Percentiles rank a stretch among this genome's conserved stretches.
Evolutionary conservation across 768 basidiomycete genomes (phyloP).

Genomic region (Calocera viscosa): DNA sequence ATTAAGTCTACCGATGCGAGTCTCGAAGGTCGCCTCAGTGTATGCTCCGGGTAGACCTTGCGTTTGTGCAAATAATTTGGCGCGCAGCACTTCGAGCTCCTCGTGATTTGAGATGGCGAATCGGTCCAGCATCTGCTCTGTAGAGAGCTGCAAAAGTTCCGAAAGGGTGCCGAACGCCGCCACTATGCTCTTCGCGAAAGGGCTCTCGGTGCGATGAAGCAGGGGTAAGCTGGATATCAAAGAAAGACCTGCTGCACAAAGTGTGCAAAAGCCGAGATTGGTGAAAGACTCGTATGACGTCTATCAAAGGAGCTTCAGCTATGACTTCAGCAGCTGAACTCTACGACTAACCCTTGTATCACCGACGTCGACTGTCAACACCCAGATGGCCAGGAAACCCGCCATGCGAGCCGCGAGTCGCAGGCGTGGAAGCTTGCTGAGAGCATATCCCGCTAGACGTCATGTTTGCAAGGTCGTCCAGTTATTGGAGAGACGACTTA

Average conservation of each 20-base stretch:
- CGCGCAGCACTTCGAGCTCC: not conserved
- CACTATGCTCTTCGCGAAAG: not conserved
- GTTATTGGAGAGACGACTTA: conserved; percentile 17
- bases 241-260: not conserved
- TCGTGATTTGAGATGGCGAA: not conserved
- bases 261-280: not conserved
- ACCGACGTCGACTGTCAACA: conserved; percentile 32
- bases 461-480: not conserved
- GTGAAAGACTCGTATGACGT: not conserved
- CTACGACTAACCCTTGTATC: conserved; percentile 24
- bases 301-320: not conserved
- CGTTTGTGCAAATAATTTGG: not conserved
- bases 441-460: conserved; percentile 27
- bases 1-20: not conserved
- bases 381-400: conserved; percentile 38
- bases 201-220: not conserved
- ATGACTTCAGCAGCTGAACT: not conserved
- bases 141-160: not conserved
- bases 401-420: conserved; percentile 36
- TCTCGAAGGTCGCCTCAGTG: not conserved
- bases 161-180: not conserved
- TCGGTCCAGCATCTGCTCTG: not conserved
- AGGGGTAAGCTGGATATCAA: not conserved
- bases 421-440: conserved; percentile 37
- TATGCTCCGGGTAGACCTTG: not conserved